Base-by-base conservation (phyloP, 108 stramenopile genomes). In the Discostella stelligeroides region DNA sequence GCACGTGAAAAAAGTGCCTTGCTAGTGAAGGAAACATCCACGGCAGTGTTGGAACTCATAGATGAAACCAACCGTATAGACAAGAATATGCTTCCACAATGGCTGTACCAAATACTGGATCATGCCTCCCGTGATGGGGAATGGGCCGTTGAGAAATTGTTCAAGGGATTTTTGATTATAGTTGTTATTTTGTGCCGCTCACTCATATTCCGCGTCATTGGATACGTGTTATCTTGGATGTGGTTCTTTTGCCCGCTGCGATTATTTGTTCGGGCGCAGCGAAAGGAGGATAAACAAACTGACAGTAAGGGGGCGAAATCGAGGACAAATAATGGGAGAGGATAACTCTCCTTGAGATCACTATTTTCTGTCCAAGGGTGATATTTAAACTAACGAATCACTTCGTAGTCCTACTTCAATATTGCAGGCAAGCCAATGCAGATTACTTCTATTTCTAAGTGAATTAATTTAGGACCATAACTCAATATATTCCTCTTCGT, bases 211-310 rank as follows among this genome's bases (percentile, higher is more conserved):
- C 27, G 56, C 21, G 58, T 80, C 11, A 66, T 76, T 49, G 46
- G 63, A 13, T 20, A 15, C 0, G 30, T 63, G 23, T 71, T 76
- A n/a, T 71, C 69, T 7, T 29, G 63, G 28, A 8, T 76, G 15
- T 80, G 79, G 79, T 80, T 76, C 68, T 71, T 80, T 42, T 80
- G 79, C 53, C 79, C 79, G 21, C 56, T 80, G 40, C 74, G 79
- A 45, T 12, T 80, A 7, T 59, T 80, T 39, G 37, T 75, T 13
- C 14, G 63, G 54, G 50, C 43, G 55, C 27, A 28, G 38, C 27
- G 25, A 4, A 58, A 40, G 37, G 39, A 63, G 21, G 43, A 17
- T 25, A 27, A 40, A 69, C 38, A 58, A 34, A n/a, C 17, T n/a
- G 57, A 13, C 37, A 37, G 12, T 25, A 54, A 54, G 25, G 53